Base-by-base conservation (phyloP, 352 stramenopile genomes). In the Phytophthora chlamydospora region DNA sequence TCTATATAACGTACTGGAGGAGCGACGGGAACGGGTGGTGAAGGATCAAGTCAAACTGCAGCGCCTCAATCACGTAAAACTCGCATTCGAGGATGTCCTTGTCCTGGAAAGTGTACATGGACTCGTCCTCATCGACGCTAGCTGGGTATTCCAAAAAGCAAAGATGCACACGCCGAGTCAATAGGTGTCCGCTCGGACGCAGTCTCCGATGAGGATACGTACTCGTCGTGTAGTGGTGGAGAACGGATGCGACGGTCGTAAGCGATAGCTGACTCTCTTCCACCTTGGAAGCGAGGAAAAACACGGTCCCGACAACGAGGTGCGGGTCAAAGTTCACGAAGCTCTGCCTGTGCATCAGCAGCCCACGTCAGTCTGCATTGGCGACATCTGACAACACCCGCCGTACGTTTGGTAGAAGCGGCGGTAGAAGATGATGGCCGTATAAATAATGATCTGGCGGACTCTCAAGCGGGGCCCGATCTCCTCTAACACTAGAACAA, bases 361-460 rank as follows among this genome's bases (percentile, higher is more conserved):
- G 19, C 6, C 14, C 41, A 29, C 24, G 24, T 29, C 24, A 29
- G 24, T 29, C 24, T 29, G 24, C 24, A 29, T 29, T 29, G 10
- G 31, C n/a, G 11, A 34, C 1, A 42, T 12, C 34, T 14, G 42
- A 11, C 27, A 43, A 12, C 5, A 63, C 13, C 5, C 43, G 9
- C 17, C 49, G 55, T 83, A 95, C 88, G 80, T 91, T 39, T 93
- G 85, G 47, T 94, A 96, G 66, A 96, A 96, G n/a, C 88, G 84
- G 13, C 86, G 83, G 49, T 96, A 96, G 66, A 96, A 93, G 52
- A 96, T 83, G 63, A 96, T 91, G 13, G 88, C 88, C 7, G 88
- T 95, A 78, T 93, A 95, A 72, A 96, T 96, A 72, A 96, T 93
- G 65, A 95, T 92, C 69, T 96, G 88, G 39, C 87, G 87, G 35